These are phyloP conservation scores for Metschnikowia arizonensis DNA, from an alignment of 805 yeast genomes.

Conservation along the genomic window DNA sequence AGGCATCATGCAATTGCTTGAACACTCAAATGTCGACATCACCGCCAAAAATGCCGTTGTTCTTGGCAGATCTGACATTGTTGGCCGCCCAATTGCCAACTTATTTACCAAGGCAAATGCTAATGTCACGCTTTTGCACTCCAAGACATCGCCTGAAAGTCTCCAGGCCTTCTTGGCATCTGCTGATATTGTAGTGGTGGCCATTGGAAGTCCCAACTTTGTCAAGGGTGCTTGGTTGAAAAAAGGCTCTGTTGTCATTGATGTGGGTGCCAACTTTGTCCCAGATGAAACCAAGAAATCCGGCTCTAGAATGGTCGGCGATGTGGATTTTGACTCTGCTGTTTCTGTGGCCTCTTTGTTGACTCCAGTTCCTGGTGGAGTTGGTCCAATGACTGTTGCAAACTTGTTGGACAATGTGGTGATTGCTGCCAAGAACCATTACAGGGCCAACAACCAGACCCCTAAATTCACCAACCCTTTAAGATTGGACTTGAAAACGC, in stretches of 20 bases:
- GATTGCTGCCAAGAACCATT: constrained; percentile 57
- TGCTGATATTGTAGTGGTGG: constrained; percentile 77
- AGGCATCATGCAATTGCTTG: constrained; percentile 66
- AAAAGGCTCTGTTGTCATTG: constrained; percentile 64
- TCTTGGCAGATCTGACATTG: constrained; percentile 81
- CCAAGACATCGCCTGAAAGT: constrained; percentile 53
- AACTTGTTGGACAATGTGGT: constrained; percentile 71
- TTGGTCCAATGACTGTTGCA: constrained; percentile 90
- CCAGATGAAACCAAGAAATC: constrained; percentile 62
- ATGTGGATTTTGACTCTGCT: constrained; percentile 62
- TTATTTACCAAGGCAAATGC: constrained; percentile 68
- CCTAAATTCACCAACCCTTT: constrained; percentile 51
- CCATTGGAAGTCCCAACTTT: constrained; percentile 67
- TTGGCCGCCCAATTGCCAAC: constrained; percentile 75
- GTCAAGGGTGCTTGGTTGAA: constrained; percentile 76
- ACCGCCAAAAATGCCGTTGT: constrained; percentile 76
- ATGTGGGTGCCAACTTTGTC: constrained; percentile 78
- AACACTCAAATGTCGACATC: constrained; percentile 51
- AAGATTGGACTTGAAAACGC: constrained; percentile 50
- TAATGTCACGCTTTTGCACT: constrained; percentile 73
- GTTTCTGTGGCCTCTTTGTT: constrained; percentile 53
- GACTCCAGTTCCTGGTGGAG: constrained; percentile 93
- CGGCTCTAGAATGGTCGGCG: constrained; percentile 74
- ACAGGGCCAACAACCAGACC: constrained; percentile 36
- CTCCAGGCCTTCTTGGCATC: constrained; percentile 44